These are phyloP conservation scores for Neurospora discreta DNA, from an alignment of 495 filamentous ascomycete genomes.

Conservation along the genomic window DNA sequence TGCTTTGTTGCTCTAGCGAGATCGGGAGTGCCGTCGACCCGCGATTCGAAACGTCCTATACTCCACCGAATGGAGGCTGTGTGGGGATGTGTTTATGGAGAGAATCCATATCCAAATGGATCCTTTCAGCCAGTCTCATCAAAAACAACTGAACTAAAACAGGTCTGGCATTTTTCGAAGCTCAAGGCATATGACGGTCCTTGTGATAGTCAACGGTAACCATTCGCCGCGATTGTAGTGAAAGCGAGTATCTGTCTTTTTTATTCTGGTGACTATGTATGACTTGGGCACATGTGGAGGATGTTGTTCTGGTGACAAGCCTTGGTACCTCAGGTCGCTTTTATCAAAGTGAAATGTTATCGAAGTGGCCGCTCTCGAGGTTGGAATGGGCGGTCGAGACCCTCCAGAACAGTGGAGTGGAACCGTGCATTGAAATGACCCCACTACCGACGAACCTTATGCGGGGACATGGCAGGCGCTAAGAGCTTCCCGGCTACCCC, in stretches of 20 bases:
- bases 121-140: not conserved
- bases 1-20: not conserved
- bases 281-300: not conserved
- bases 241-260: too few species aligned
- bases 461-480: not conserved
- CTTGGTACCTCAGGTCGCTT: not conserved
- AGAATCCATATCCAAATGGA: not conserved
- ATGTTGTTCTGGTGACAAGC: not conserved
- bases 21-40: not conserved
- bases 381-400: not conserved
- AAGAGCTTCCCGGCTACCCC: slow-evolving; percentile 1
- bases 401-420: not conserved
- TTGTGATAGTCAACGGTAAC: not conserved
- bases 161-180: not conserved
- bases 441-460: not conserved
- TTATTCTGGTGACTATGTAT: not conserved
- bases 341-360: not conserved
- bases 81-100: not conserved
- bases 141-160: not conserved
- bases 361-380: not conserved
- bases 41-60: not conserved
- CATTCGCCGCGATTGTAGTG: too few species aligned
- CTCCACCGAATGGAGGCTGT: not conserved
- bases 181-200: not conserved
- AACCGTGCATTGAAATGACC: not conserved